Percentiles rank a stretch among this genome's conserved stretches.
These are phyloP conservation scores for Aspergillus egyptiacus DNA, from an alignment of 495 filamentous ascomycete genomes.

Conservation along the genomic window DNA sequence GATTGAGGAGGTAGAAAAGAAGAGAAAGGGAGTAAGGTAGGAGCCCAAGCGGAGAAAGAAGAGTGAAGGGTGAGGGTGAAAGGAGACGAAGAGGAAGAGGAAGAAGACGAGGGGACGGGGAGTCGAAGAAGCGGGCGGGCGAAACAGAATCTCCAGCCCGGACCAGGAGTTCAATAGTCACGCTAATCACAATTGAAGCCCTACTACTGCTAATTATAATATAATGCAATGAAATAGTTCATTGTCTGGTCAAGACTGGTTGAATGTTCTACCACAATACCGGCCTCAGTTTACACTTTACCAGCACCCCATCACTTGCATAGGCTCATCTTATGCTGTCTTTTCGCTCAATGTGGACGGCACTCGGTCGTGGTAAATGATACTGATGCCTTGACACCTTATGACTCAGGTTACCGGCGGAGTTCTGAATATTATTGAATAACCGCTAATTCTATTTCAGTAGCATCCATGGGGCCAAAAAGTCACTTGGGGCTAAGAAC, in stretches of 20 bases:
- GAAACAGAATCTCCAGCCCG: background rate
- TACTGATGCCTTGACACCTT: background rate
- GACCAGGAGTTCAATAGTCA: constrained; percentile 7
- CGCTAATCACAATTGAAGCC: constrained; percentile 11
- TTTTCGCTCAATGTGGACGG: background rate
- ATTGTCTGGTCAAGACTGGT: background rate
- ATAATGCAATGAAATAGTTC: background rate
- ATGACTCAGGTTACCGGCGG: background rate
- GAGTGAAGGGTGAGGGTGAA: constrained; percentile 17
- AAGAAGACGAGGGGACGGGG: constrained; percentile 20
- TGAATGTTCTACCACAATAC: background rate
- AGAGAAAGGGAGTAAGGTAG: constrained; percentile 13
- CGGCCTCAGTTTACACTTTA: background rate
- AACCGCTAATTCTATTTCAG: background rate
- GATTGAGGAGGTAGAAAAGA: constrained; percentile 18
- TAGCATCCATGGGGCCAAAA: constrained; percentile 8
- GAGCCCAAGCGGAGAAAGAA: constrained; percentile 19
- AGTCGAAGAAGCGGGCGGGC: constrained; percentile 21
- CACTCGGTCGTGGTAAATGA: background rate
- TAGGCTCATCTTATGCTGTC: too few species aligned
- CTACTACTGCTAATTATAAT: constrained; percentile 5
- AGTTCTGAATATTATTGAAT: background rate
- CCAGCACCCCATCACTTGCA: background rate
- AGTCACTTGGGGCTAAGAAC: constrained; percentile 4
- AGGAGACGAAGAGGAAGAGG: constrained; percentile 25